Percentiles rank a stretch among this genome's conserved stretches.
Evolutionary conservation across 495 filamentous ascomycete species (phyloP).

Genomic region (Neurospora discreta): DNA sequence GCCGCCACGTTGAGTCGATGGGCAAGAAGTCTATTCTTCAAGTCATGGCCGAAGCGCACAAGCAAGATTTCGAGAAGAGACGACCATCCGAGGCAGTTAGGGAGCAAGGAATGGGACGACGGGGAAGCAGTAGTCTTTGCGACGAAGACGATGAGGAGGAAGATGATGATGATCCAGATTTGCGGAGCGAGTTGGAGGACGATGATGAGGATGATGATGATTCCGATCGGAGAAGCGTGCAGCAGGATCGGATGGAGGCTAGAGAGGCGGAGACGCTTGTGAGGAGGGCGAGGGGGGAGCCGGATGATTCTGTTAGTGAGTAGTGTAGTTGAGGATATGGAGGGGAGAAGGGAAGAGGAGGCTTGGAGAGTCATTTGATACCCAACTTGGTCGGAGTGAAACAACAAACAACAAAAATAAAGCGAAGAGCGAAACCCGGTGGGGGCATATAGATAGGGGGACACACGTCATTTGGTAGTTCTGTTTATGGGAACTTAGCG

Average conservation of each 20-base stretch:
- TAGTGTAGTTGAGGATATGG: not conserved
- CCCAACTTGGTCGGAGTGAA: not conserved
- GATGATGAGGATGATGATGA: slow-evolving; percentile 23
- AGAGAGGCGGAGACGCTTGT: slow-evolving; percentile 7
- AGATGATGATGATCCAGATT: slow-evolving; percentile 1
- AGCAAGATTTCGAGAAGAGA: slow-evolving; percentile 77
- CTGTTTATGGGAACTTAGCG: not conserved
- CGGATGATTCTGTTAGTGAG: not conserved
- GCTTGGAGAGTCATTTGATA: not conserved
- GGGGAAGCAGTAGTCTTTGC: not conserved
- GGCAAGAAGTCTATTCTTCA: slow-evolving; percentile 42
- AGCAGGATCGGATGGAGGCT: slow-evolving; percentile 15
- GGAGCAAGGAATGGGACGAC: not conserved
- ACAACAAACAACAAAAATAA: not conserved
- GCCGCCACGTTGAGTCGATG: slow-evolving; percentile 14
- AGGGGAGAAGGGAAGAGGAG: not conserved
- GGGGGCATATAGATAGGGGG: not conserved
- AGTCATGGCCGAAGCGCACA: slow-evolving; percentile 63
- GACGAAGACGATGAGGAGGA: slow-evolving; percentile 3
- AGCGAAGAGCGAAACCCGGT: not conserved
- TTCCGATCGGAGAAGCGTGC: slow-evolving; percentile 14
- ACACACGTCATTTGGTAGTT: not conserved
- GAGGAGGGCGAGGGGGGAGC: not conserved
- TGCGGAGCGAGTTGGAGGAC: slow-evolving; percentile 10
- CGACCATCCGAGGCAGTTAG: slow-evolving; percentile 30